Evolutionary conservation across 805 yeast species (phyloP).

Genomic region (Saturnispora quitensis): DNA sequence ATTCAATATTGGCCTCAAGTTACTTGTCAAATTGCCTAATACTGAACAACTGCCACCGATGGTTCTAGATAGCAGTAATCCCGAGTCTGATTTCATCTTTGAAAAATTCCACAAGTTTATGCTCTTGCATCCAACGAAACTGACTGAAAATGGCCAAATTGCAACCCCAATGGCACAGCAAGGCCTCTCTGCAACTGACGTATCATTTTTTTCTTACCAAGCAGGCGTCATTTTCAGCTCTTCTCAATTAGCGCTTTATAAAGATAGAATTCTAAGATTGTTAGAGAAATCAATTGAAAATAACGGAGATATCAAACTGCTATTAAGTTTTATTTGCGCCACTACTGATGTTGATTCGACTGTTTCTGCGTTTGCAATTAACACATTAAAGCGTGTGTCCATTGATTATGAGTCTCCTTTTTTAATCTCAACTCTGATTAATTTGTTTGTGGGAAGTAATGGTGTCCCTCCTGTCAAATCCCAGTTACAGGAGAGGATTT

Average conservation of each 20-base stretch:
- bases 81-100: conserved; percentile 39
- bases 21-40: conserved; percentile 24
- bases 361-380: conserved; percentile 46
- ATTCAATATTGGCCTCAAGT: conserved; percentile 50
- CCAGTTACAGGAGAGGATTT: conserved; percentile 46
- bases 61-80: conserved; percentile 29
- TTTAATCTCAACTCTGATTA: conserved; percentile 36
- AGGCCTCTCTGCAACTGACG: conserved; percentile 52
- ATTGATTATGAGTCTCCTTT: conserved; percentile 43
- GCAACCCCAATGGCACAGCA: conserved; percentile 45
- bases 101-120: conserved; percentile 47
- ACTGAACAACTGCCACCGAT: conserved; percentile 7
- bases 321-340: conserved; percentile 44
- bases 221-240: conserved; percentile 56
- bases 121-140: conserved; percentile 40
- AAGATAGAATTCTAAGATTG: conserved; percentile 35
- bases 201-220: conserved; percentile 53
- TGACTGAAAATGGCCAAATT: conserved; percentile 28
- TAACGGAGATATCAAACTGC: conserved; percentile 19
- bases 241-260: conserved; percentile 36
- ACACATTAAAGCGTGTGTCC: conserved; percentile 39
- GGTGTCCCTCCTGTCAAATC: conserved; percentile 44
- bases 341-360: conserved; percentile 49
- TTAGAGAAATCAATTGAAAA: conserved; percentile 30
- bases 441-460: conserved; percentile 42